Evolutionary conservation across 2,329 filamentous ascomycete species (phyloP), one percentile per base, ranked within the genome.

Genomic region (Ramularia collo-cygni): DNA sequence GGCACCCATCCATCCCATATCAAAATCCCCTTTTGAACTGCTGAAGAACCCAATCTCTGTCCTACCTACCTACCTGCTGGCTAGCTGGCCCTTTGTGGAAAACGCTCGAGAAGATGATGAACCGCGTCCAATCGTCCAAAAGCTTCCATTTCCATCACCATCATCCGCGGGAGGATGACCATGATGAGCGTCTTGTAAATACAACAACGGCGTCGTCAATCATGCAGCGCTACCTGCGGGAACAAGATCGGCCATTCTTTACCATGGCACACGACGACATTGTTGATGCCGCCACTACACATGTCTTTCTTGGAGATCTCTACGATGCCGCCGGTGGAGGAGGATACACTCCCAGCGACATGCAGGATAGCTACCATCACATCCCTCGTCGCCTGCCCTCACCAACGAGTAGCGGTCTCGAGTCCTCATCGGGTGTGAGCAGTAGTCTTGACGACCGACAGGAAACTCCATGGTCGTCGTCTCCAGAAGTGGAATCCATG

Each of bases 401-500:
- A 5, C 38, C 49, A 4, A 28, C 40, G 1, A 42, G 31, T 38
- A 46, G 38, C 19, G 14, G 33, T 21, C 27, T 38, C 5, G 40
- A 35, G 8, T 43, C 44, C n/a, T n/a, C n/a, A 3, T 40, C 47
- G 3, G 31, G 35, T 18, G 28, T 28, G 16, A 38, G 42, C 36
- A 39, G 40, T 27, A 26, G 37, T 12, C 35, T 12, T 13, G 43
- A 38, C 17, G 42, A 48, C 8, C 28, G 37, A 8, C 27, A 29
- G 16, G 28, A 35, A 9, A 44, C 35, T 4, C 40, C 47, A 2
- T n/a, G 18, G 8, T 19, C 35, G 15, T 43, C 40, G 12, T 34
- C 41, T n/a, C 32, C 34, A 13, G 10, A 14, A 2, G 17, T 8
- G n/a, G 16, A 12, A 35, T 13, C 21, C 21, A 27, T 12, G n/a